phyloP scores from a whole-genome alignment of 2,329 filamentous ascomycete genomes.

The Fusarium begoniae region DNA sequence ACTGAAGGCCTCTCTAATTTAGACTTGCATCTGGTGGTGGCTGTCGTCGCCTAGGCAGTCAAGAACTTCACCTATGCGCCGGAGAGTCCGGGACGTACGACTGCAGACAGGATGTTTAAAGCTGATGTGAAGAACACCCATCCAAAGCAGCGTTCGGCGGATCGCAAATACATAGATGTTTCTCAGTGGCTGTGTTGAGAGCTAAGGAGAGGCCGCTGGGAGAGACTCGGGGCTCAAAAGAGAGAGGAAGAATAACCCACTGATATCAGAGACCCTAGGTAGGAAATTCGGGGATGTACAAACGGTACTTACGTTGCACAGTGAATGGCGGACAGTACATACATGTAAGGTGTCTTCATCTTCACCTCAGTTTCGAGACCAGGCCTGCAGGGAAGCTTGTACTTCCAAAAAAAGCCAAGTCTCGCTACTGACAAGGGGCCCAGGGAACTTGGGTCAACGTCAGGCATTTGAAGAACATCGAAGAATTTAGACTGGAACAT shows the following conservation, averaged over 20 bases:
- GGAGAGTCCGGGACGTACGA: constrained; percentile 20
- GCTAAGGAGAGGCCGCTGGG: not conserved
- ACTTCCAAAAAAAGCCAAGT: constrained; percentile 26
- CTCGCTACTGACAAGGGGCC: constrained; percentile 21
- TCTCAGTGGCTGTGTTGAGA: constrained; percentile 24
- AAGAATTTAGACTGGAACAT: constrained; percentile 22
- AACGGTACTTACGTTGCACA: not conserved
- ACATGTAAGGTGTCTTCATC: constrained; percentile 16
- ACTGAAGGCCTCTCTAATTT: not conserved
- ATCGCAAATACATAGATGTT: not conserved
- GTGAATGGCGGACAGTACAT: not conserved
- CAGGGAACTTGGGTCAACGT: constrained; percentile 16
- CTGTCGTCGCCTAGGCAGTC: constrained; percentile 12
- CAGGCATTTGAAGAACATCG: constrained; percentile 27
- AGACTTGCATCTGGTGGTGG: constrained; percentile 24
- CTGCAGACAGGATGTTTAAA: not conserved
- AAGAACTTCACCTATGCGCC: constrained; percentile 1
- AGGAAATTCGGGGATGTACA: not conserved
- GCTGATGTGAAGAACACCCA: not conserved
- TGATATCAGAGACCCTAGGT: not conserved
- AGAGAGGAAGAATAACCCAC: not conserved
- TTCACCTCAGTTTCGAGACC: constrained; percentile 11
- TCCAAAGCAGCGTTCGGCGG: not conserved
- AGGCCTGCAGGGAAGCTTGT: constrained; percentile 18
- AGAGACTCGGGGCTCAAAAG: not conserved